Evolutionary conservation across 768 basidiomycete genomes (phyloP).

Genomic region (Butyriboletus loyo): DNA sequence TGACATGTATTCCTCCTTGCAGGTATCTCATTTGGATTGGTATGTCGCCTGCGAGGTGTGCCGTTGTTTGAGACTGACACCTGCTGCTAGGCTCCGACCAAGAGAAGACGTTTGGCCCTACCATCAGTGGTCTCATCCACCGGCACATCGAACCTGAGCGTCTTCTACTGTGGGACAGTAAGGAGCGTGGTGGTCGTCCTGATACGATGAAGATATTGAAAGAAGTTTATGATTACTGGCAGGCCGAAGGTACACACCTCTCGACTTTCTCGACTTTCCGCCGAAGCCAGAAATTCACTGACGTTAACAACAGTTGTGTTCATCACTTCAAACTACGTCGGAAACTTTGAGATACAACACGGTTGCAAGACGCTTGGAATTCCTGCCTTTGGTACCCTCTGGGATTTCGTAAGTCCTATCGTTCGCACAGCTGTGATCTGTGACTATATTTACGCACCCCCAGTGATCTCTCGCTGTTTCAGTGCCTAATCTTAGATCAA

Average conservation of each 20-base stretch:
- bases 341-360: constrained; percentile 76
- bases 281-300: neutral
- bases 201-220: constrained; percentile 75
- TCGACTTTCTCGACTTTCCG: neutral
- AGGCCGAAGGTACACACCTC: constrained; percentile 55
- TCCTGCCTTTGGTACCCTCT: constrained; percentile 66
- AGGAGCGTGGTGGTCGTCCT: constrained; percentile 67
- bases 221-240: constrained; percentile 65
- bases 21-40: constrained; percentile 83
- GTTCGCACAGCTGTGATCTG: constrained; percentile 1
- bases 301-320: constrained; percentile 53
- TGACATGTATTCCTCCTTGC: constrained; percentile 3
- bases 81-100: constrained; percentile 64
- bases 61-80: constrained; percentile 8
- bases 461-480: constrained; percentile 22
- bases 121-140: constrained; percentile 70
- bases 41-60: constrained; percentile 23
- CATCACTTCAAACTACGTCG: constrained; percentile 80
- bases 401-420: constrained; percentile 54
- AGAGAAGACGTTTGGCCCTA: constrained; percentile 81
- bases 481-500: neutral
- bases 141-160: constrained; percentile 72
- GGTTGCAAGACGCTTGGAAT: constrained; percentile 70
- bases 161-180: constrained; percentile 75
- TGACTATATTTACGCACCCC: neutral